Conservation (phyloP, 225 moss, liverwort and hornwort genomes). For the Polytrichum commune region DNA sequence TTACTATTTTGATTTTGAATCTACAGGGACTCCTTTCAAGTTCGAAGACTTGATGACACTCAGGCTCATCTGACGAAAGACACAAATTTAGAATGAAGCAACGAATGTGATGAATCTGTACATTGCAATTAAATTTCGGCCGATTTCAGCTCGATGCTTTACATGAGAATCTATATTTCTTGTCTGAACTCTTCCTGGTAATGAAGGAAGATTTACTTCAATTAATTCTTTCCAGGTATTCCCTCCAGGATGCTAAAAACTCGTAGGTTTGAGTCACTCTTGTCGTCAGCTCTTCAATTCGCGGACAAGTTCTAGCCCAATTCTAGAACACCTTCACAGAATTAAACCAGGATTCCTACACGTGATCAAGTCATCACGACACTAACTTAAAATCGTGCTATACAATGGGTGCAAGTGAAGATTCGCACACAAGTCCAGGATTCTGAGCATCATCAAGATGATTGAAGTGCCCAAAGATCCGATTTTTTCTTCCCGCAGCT, state of each 20-base stretch:
- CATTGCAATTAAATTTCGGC: background rate
- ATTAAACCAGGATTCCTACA: background rate
- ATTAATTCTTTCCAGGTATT: background rate
- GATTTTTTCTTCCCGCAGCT: background rate
- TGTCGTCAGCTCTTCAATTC: constrained; percentile 2
- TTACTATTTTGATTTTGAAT: too few species aligned
- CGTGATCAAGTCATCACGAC: constrained; percentile 4
- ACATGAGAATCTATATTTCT: background rate
- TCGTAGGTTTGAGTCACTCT: background rate
- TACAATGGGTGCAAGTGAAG: background rate
- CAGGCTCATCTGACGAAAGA: background rate
- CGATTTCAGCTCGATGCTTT: background rate
- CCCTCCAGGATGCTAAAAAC: background rate
- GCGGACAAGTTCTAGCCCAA: background rate
- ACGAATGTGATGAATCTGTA: constrained; percentile 4
- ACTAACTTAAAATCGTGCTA: constrained; percentile 1
- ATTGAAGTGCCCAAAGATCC: background rate
- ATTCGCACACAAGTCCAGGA: background rate
- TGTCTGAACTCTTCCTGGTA: background rate
- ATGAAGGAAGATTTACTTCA: background rate
- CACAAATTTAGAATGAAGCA: background rate
- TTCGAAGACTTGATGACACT: background rate
- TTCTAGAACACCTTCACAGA: background rate
- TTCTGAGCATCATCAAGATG: background rate
- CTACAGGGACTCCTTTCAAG: background rate